phyloP scores from a whole-genome alignment of 768 basidiomycete genomes.

The Amanita subjunquillea region DNA sequence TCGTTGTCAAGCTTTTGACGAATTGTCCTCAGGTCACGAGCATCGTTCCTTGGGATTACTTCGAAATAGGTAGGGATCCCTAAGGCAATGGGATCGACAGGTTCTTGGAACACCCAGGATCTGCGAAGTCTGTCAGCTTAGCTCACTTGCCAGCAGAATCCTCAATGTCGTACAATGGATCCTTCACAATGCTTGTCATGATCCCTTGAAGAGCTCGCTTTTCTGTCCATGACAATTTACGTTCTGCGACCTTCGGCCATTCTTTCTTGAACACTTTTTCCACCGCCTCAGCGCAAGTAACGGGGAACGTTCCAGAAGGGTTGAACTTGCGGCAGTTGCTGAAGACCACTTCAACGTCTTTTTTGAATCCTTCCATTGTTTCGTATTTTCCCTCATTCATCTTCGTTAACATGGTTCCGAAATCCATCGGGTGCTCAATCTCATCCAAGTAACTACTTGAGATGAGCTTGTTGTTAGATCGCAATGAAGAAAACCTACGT shows the following conservation, averaged over 20 bases:
- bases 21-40: conserved; percentile 80
- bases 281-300: conserved; percentile 58
- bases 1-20: conserved; percentile 71
- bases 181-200: conserved; percentile 59
- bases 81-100: conserved; percentile 80
- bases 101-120: conserved; percentile 69
- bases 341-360: conserved; percentile 77
- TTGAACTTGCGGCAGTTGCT: conserved; percentile 92
- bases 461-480: conserved; percentile 5
- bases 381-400: conserved; percentile 57
- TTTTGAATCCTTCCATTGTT: conserved; percentile 74
- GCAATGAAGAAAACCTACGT: conserved; percentile 46
- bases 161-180: conserved; percentile 42
- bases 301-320: conserved; percentile 66
- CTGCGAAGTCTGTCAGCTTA: conserved; percentile 23
- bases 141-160: background rate
- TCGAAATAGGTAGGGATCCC: conserved; percentile 86
- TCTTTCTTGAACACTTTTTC: conserved; percentile 77
- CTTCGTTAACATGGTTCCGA: conserved; percentile 69
- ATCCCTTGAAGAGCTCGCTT: conserved; percentile 69
- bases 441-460: conserved; percentile 79
- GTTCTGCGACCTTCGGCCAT: conserved; percentile 71
- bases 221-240: conserved; percentile 66
- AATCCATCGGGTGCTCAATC: conserved; percentile 90
- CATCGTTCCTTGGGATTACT: conserved; percentile 75